Evolutionary conservation across 306 rosid species (phyloP).

Genomic region (Cucurbita pepo): DNA sequence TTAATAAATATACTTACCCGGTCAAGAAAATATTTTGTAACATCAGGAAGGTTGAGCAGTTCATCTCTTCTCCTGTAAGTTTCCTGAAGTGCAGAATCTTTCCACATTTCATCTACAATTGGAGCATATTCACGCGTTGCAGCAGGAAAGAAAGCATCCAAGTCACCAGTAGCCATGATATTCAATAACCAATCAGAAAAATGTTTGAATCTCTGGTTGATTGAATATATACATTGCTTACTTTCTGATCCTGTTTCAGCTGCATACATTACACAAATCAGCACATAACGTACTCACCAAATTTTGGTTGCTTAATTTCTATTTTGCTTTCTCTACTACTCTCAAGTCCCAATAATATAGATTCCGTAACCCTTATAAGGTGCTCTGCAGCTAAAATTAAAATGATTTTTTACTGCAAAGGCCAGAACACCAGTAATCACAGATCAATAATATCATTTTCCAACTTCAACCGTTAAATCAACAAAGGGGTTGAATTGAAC

Average conservation of each 20-base stretch:
- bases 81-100: constrained; percentile 76
- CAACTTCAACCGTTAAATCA: background rate
- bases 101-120: constrained; percentile 75
- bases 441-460: background rate
- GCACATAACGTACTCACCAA: constrained; percentile 2
- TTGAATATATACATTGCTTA: constrained; percentile 40
- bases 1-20: constrained; percentile 35
- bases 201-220: constrained; percentile 68
- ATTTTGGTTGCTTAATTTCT: background rate
- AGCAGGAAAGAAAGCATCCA: constrained; percentile 87
- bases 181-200: constrained; percentile 89
- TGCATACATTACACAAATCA: constrained; percentile 15
- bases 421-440: background rate
- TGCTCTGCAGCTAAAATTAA: background rate
- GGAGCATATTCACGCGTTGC: constrained; percentile 97
- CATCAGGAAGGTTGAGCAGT: constrained; percentile 71
- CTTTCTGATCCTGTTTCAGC: constrained; percentile 41
- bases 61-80: constrained; percentile 76
- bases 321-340: background rate
- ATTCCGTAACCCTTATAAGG: background rate
- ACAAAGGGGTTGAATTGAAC: background rate
- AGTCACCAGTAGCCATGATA: constrained; percentile 77
- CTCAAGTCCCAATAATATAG: background rate
- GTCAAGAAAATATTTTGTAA: constrained; percentile 69
- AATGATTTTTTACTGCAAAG: background rate